phyloP scores from a whole-genome alignment of 805 yeast species.

The Yamadazyma philogaea region DNA sequence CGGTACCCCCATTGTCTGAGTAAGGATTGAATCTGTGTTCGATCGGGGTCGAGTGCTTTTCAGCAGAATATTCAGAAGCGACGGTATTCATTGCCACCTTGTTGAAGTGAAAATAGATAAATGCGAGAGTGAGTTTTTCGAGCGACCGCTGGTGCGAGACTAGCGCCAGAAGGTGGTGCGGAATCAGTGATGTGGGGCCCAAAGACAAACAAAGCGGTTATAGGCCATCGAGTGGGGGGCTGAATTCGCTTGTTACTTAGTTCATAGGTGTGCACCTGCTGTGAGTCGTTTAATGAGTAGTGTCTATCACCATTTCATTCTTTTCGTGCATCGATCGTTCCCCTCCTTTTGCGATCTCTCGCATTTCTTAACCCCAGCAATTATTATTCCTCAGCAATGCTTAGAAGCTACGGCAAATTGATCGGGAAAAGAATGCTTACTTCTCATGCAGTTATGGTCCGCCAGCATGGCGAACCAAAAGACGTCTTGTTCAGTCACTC shows the following conservation, averaged over 20 bases:
- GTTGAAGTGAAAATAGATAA: background rate
- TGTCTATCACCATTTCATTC: too few relatives aligned
- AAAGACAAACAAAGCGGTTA: too few relatives aligned
- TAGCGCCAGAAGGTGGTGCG: background rate
- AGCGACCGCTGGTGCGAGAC: background rate
- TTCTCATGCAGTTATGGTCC: conserved; percentile 65
- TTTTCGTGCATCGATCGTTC: too few relatives aligned
- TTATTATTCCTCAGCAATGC: background rate
- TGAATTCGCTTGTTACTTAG: too few relatives aligned
- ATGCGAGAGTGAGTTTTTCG: background rate
- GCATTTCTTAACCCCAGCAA: too few relatives aligned
- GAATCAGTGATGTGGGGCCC: too few relatives aligned
- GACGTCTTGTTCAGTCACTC: conserved; percentile 53
- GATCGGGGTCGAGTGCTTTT: conserved; percentile 57
- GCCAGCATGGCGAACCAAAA: conserved; percentile 64
- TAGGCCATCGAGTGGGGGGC: too few relatives aligned
- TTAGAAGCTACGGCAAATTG: background rate
- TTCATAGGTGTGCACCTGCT: too few relatives aligned
- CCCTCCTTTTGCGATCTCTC: background rate
- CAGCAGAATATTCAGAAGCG: conserved; percentile 66
- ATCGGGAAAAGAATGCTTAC: conserved; percentile 35
- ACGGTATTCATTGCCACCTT: conserved; percentile 30
- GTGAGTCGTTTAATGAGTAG: too few relatives aligned
- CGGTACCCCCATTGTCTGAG: conserved; percentile 95
- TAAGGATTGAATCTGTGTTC: conserved; percentile 93